Conservation (phyloP, 2,329 filamentous ascomycete species). For the Fusarium newnesense region DNA sequence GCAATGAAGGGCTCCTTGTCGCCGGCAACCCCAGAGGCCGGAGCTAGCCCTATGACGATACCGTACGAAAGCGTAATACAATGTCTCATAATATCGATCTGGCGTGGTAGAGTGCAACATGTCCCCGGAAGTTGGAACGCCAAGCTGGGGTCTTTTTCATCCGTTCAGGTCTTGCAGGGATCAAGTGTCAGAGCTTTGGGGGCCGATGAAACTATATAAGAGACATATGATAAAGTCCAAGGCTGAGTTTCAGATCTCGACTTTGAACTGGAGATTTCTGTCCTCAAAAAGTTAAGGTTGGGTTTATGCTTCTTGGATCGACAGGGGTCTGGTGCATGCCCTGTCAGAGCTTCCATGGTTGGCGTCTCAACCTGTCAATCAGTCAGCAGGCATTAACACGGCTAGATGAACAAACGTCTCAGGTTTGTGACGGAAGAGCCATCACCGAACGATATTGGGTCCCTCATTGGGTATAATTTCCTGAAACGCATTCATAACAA, state of each 20-base stretch:
- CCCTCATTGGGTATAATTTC: not conserved
- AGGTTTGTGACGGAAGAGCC: slow-evolving; percentile 10
- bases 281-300: slow-evolving; percentile 10
- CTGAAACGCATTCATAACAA: not conserved
- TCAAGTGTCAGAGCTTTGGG: slow-evolving; percentile 9
- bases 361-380: slow-evolving; percentile 9
- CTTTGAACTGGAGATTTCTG: not conserved
- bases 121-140: not conserved
- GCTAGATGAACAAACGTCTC: slow-evolving; percentile 4
- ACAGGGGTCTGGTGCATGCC: slow-evolving; percentile 16
- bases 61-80: not conserved
- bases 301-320: slow-evolving; percentile 20
- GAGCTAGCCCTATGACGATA: slow-evolving; percentile 1
- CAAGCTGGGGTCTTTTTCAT: slow-evolving; percentile 19
- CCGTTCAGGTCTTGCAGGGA: slow-evolving; percentile 1
- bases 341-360: not conserved
- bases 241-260: not conserved
- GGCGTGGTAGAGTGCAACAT: not conserved
- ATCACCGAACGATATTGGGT: not conserved
- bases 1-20: not conserved
- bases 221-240: not conserved
- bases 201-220: not conserved
- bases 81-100: not conserved
- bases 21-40: slow-evolving; percentile 26
- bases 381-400: slow-evolving; percentile 14